phyloP scores from a whole-genome alignment of 2,329 filamentous ascomycete genomes.

The Fusarium compactum region DNA sequence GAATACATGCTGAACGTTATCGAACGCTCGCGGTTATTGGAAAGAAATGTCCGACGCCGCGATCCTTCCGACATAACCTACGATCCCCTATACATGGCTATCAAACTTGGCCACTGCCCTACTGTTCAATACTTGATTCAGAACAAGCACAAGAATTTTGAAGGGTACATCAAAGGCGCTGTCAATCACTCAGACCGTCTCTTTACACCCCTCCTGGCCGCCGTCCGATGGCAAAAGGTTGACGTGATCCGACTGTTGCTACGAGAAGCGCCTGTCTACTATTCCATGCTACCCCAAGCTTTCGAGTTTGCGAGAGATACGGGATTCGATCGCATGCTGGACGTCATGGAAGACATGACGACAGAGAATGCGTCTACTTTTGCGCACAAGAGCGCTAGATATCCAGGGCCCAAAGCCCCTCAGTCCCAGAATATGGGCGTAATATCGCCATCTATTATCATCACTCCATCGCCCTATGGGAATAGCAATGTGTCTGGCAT shows the following conservation, averaged over 20 bases:
- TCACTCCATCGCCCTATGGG: background rate
- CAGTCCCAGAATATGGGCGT: conserved; percentile 9
- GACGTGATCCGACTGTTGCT: conserved; percentile 44
- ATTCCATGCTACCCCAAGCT: conserved; percentile 38
- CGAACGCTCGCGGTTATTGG: conserved; percentile 40
- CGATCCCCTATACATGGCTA: conserved; percentile 48
- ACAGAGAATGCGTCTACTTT: conserved; percentile 1
- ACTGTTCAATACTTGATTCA: conserved; percentile 30
- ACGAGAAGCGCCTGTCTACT: conserved; percentile 33
- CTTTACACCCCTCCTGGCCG: conserved; percentile 48
- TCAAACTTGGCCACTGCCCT: conserved; percentile 44
- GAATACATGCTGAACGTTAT: conserved; percentile 47
- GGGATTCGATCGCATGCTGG: conserved; percentile 31
- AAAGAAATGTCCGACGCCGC: conserved; percentile 8
- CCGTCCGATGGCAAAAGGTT: conserved; percentile 45
- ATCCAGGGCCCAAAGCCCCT: conserved; percentile 6
- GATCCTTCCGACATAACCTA: conserved; percentile 46
- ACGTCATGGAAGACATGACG: conserved; percentile 27
- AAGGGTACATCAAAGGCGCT: conserved; percentile 39
- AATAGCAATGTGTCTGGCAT: conserved; percentile 34
- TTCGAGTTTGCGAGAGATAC: conserved; percentile 38
- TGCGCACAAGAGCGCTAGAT: conserved; percentile 21
- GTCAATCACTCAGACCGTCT: conserved; percentile 18
- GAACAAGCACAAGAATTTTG: conserved; percentile 35
- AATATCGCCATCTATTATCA: background rate